Evolutionary conservation across 169 alveolate genomes (phyloP).

Genomic region (Eimeria necatrix): DNA sequence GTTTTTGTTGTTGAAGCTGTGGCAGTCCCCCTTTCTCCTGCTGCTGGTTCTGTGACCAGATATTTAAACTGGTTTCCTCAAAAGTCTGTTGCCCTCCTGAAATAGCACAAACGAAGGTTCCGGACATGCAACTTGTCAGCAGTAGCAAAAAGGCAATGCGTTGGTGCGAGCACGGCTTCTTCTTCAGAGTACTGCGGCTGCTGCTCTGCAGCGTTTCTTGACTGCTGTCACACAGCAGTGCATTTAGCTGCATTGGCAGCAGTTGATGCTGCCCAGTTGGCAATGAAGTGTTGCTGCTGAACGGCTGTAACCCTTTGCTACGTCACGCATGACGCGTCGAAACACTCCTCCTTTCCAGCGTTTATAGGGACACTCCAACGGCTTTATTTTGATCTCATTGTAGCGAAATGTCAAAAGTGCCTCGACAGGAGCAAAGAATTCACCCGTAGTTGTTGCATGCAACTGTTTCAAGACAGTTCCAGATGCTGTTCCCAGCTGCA

Average conservation of each 20-base stretch:
- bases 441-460: too few relatives aligned
- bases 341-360: too few relatives aligned
- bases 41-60: background rate
- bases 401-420: too few relatives aligned
- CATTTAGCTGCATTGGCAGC: conserved; percentile 63
- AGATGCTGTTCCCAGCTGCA: too few relatives aligned
- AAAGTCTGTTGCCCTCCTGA: background rate
- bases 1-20: background rate
- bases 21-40: background rate
- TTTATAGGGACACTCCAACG: too few relatives aligned
- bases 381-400: too few relatives aligned
- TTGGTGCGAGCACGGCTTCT: background rate
- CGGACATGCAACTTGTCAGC: background rate
- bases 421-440: too few relatives aligned
- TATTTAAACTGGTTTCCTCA: background rate
- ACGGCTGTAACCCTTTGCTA: background rate
- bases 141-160: background rate
- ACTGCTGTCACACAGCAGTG: conserved; percentile 54
- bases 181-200: conserved; percentile 27
- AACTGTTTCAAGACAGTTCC: too few relatives aligned
- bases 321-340: background rate
- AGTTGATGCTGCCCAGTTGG: background rate
- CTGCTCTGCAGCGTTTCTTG: conserved; percentile 47
- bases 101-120: background rate
- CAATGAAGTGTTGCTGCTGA: conserved; percentile 1